These are phyloP conservation scores for Schoenoplectus tabernaemontani DNA, from an alignment of 202 grass and related monocot genomes.

Conservation along the genomic window DNA sequence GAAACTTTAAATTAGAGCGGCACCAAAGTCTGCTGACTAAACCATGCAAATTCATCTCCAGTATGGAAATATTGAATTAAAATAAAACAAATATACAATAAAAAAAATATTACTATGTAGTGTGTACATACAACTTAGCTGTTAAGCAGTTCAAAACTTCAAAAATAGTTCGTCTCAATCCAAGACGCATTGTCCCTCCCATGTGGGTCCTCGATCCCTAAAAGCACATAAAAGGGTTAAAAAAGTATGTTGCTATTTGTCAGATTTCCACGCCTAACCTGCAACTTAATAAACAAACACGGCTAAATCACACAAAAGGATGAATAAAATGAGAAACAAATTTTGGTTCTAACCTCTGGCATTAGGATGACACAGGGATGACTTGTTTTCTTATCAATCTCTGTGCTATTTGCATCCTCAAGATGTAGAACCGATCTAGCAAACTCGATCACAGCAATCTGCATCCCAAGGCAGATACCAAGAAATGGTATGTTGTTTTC, in stretches of 20 bases:
- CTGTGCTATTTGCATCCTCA: conserved; percentile 33
- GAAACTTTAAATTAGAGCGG: too few species aligned
- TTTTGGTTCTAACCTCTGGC: conserved; percentile 42
- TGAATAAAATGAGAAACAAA: background rate
- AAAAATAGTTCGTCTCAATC: conserved; percentile 37
- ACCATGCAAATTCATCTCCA: background rate
- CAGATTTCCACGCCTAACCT: background rate
- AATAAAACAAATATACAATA: background rate
- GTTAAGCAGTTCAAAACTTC: conserved; percentile 29
- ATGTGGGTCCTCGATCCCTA: conserved; percentile 33
- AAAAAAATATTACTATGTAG: background rate
- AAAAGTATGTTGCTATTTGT: background rate
- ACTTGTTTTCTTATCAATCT: conserved; percentile 32
- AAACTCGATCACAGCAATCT: conserved; percentile 45
- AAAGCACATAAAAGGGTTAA: conserved; percentile 5
- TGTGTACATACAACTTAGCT: conserved; percentile 39
- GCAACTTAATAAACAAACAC: background rate
- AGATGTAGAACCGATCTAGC: conserved; percentile 36
- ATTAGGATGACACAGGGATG: conserved; percentile 36
- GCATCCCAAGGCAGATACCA: conserved; percentile 51
- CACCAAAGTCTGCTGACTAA: background rate
- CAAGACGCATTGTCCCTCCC: conserved; percentile 43
- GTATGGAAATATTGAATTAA: background rate
- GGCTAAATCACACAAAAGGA: conserved; percentile 8
- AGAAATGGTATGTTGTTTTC: conserved; percentile 49